These are phyloP conservation scores for Halenospora varia DNA, from an alignment of 495 filamentous ascomycete genomes.

Conservation along the genomic window DNA sequence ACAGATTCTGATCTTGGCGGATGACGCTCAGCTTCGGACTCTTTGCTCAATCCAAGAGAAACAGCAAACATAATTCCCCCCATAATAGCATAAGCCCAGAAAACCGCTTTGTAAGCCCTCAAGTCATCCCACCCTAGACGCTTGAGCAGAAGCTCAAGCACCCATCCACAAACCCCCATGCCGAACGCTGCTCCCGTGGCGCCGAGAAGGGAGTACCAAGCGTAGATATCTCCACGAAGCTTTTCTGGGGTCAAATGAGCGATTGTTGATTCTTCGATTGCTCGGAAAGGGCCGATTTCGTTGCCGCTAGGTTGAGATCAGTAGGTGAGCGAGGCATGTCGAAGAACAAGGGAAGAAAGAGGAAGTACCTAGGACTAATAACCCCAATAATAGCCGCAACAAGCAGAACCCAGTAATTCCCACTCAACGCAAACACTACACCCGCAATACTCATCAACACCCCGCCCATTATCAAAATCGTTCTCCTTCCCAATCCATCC, in stretches of 20 bases:
- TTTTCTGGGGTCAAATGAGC: constrained; percentile 66
- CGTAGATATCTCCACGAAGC: constrained; percentile 66
- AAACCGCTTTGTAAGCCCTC: constrained; percentile 63
- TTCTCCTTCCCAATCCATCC: constrained; percentile 66
- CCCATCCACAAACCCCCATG: constrained; percentile 62
- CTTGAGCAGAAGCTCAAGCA: constrained; percentile 47
- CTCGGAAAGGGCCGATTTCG: constrained; percentile 78
- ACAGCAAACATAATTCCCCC: constrained; percentile 62
- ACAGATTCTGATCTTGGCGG: no score
- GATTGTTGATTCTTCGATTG: constrained; percentile 79
- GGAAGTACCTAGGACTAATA: constrained; percentile 59
- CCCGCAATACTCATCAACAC: constrained; percentile 65
- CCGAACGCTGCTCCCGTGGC: constrained; percentile 61
- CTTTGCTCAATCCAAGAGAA: constrained; percentile 53
- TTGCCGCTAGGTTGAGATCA: constrained; percentile 49
- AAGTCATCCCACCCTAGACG: constrained; percentile 48
- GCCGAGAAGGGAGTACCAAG: constrained; percentile 75
- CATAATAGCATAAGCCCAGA: constrained; percentile 65
- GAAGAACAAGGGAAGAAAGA: neutral
- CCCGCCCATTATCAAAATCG: constrained; percentile 65
- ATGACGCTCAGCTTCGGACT: no score
- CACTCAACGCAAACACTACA: constrained; percentile 59
- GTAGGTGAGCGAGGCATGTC: neutral
- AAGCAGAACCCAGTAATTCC: constrained; percentile 72
- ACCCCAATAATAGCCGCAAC: constrained; percentile 76